phyloP scores from a whole-genome alignment of 2,329 filamentous ascomycete species.

The Leptographium lundbergii region DNA sequence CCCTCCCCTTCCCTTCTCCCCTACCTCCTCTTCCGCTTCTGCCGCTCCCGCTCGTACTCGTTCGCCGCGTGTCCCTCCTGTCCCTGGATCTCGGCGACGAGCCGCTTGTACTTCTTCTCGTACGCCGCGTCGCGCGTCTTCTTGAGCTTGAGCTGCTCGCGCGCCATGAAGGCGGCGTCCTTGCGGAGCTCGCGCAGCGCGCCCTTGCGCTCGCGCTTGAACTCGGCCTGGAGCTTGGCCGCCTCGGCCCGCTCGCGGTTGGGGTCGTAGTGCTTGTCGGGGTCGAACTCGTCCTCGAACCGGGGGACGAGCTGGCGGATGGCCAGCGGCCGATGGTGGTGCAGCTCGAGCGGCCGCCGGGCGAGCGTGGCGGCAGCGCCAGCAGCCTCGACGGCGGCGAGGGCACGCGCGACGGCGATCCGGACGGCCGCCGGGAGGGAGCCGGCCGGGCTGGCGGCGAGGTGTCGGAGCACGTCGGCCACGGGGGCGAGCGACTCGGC shows the following conservation, averaged over 20 bases:
- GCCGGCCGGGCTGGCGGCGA: constrained; percentile 25
- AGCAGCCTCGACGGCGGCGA: constrained; percentile 30
- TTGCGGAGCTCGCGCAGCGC: constrained; percentile 89
- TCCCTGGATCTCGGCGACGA: constrained; percentile 90
- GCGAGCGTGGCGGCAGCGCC: constrained; percentile 46
- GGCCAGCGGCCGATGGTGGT: constrained; percentile 76
- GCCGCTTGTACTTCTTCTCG: constrained; percentile 87
- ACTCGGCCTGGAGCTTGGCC: constrained; percentile 74
- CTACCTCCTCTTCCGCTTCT: constrained; percentile 42
- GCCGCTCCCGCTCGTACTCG: constrained; percentile 78
- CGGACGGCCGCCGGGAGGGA: constrained; percentile 28
- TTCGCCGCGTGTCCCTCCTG: constrained; percentile 83
- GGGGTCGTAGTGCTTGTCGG: constrained; percentile 92
- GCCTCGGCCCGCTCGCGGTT: constrained; percentile 79
- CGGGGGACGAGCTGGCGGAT: constrained; percentile 85
- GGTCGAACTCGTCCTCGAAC: constrained; percentile 92
- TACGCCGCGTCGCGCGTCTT: constrained; percentile 87
- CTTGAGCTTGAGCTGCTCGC: constrained; percentile 83
- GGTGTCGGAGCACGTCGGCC: constrained; percentile 39
- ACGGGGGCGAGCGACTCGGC: constrained; percentile 63
- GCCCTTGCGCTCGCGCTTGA: constrained; percentile 91
- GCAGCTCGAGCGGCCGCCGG: constrained; percentile 72
- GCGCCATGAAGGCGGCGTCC: constrained; percentile 85
- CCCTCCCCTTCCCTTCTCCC: background rate
- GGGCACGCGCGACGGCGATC: constrained; percentile 21